Percentiles rank a stretch among this genome's conserved stretches.
Conservation (phyloP, 2,329 filamentous ascomycete species). For the Sordariomycetes sp. region DNA sequence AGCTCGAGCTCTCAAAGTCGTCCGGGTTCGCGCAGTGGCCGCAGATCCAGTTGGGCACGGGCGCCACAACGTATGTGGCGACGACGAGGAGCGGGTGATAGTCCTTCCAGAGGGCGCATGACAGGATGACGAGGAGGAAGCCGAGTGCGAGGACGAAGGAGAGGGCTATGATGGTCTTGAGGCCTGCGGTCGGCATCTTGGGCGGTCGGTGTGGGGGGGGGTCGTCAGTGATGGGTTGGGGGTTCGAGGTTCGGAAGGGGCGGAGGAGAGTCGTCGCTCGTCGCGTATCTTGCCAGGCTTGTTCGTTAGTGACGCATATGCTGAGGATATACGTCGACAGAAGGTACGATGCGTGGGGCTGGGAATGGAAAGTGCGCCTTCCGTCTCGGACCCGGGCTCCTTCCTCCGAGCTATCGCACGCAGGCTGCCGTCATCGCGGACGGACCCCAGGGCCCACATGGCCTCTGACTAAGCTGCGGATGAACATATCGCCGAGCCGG, state of each 20-base stretch:
- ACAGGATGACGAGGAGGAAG: slow-evolving; percentile 97
- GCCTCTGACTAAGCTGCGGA: neutral
- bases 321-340: no score
- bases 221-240: neutral
- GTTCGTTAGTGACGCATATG: neutral
- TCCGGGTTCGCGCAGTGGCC: slow-evolving; percentile 77
- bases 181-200: slow-evolving; percentile 64
- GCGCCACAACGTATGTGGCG: slow-evolving; percentile 85
- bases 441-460: neutral
- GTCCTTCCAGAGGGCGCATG: slow-evolving; percentile 85
- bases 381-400: no score
- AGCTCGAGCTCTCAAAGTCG: slow-evolving; percentile 80
- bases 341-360: neutral
- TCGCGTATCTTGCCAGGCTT: no score
- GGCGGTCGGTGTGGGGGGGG: slow-evolving; percentile 8
- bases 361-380: no score
- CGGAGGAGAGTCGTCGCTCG: neutral
- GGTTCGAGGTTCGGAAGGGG: neutral
- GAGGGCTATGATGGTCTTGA: slow-evolving; percentile 97
- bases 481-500: neutral
- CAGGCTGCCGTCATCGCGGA: slow-evolving; percentile 2
- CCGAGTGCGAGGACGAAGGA: slow-evolving; percentile 98
- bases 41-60: slow-evolving; percentile 94
- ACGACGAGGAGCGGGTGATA: slow-evolving; percentile 95
- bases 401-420: slow-evolving; percentile 2